A percentile compares a stretch with the other conserved stretches of the same genome.
Evolutionary conservation across 2,329 filamentous ascomycete genomes (phyloP).

Genomic region (Alternaria sp.): DNA sequence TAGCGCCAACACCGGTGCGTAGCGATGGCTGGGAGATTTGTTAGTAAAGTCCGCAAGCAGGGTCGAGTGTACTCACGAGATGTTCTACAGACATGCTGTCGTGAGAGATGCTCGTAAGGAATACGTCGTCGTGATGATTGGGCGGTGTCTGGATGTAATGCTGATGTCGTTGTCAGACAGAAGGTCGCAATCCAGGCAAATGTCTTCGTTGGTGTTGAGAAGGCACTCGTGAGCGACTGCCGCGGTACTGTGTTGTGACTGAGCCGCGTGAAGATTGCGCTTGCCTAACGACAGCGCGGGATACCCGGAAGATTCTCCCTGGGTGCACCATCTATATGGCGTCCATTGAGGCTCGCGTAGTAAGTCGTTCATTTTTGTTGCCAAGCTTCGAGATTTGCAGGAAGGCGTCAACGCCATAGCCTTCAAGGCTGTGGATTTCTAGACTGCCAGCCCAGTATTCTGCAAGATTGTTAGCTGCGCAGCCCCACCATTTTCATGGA

Average conservation of each 20-base stretch:
- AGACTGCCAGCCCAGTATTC: slow-evolving; percentile 97
- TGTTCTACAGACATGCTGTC: slow-evolving; percentile 2
- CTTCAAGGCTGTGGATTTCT: slow-evolving; percentile 89
- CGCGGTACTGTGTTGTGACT: background rate
- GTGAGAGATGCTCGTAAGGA: slow-evolving; percentile 10
- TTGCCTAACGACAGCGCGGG: background rate
- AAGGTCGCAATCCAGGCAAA: background rate
- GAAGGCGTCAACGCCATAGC: slow-evolving; percentile 95
- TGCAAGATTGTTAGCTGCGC: background rate
- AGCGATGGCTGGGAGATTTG: slow-evolving; percentile 3
- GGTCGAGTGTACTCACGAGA: background rate
- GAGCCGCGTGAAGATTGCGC: background rate
- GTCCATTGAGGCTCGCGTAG: slow-evolving; percentile 61
- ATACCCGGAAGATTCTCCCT: background rate
- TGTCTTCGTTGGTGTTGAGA: background rate
- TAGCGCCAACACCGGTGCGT: background rate
- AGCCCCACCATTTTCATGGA: background rate
- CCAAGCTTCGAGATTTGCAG: slow-evolving; percentile 94
- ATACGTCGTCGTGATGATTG: slow-evolving; percentile 2
- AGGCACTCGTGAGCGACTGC: background rate
- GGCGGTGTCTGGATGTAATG: background rate
- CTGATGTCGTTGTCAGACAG: background rate
- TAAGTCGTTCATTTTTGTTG: slow-evolving; percentile 96
- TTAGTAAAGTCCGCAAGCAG: background rate
- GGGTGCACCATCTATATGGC: slow-evolving; percentile 46